Base-by-base conservation (phyloP, 352 stramenopile species). In the Phytophthora foliorum region DNA sequence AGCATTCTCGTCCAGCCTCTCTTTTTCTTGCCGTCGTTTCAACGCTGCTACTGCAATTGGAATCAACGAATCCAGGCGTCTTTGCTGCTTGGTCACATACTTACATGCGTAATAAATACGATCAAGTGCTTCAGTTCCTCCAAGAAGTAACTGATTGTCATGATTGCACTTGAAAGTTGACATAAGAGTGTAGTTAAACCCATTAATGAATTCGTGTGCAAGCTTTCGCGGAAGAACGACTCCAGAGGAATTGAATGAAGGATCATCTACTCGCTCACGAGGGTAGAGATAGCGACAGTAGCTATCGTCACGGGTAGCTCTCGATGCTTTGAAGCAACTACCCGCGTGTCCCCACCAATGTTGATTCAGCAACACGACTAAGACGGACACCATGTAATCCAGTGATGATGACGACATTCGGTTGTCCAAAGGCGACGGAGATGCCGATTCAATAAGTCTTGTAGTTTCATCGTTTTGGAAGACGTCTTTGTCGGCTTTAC, bases 11-110 rank as follows among this genome's bases (percentile, higher is more conserved):
- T 34, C 29, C 29, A 34, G 8, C 9, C 9, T 14, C 16, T 55
- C 14, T 42, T n/a, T 42, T 29, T 42, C 27, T 27, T 55, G 29
- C 7, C 49, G 29, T 17, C 49, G 16, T 29, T 55, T 55, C 7
- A 55, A 55, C 2, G 49, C 29, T n/a, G 25, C 49, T 10, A 55
- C 25, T 6, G 27, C 49, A 22, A 55, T 42, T 27, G 29, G 25
- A 16, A 55, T 27, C 27, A 42, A 14, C 14, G 29, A 55, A n/a
- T 55, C 49, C 2, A 55, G 49, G 19, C 49, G 6, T 29, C 39
- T 55, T 27, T 55, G 29, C 10, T 55, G 49, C 19, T 55, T 55
- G 9, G 49, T 42, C 7, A 44, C n/a, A 42, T 55, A 55, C 16
- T 55, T 55, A 42, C 29, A 55, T 9, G 25, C 38, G 5, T 44